A percentile compares a stretch with the other conserved stretches of the same genome.
Evolutionary conservation across 2,329 filamentous ascomycete genomes (phyloP).

Genomic region (Zasmidium citrigriseum): DNA sequence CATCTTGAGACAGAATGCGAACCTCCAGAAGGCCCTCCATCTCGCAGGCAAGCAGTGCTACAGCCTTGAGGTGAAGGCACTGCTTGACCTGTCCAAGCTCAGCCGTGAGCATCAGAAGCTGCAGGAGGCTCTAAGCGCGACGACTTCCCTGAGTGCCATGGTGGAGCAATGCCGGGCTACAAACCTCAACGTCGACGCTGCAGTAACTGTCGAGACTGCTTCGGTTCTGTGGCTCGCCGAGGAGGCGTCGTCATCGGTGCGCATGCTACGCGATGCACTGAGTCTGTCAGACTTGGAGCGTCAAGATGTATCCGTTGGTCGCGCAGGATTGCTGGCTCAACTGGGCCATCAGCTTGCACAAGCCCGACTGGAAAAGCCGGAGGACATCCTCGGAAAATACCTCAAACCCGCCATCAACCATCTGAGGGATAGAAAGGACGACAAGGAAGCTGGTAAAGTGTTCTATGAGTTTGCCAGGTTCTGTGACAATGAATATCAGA

Average conservation of each 20-base stretch:
- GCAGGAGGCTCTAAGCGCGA: conserved; percentile 84
- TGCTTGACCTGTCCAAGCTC: conserved; percentile 72
- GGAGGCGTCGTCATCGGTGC: conserved; percentile 84
- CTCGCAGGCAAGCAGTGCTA: conserved; percentile 65
- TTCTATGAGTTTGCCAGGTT: conserved; percentile 95
- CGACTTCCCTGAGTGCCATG: conserved; percentile 79
- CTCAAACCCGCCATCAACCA: conserved; percentile 81
- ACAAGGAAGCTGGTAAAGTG: conserved; percentile 78
- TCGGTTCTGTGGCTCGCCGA: conserved; percentile 93
- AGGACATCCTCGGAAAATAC: conserved; percentile 84
- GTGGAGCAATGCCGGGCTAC: conserved; percentile 67
- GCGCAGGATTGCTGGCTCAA: conserved; percentile 79
- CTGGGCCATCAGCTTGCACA: conserved; percentile 87
- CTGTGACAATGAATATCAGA: conserved; percentile 91
- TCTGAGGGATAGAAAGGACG: conserved; percentile 67
- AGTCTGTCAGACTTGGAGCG: conserved; percentile 61
- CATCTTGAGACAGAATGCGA: conserved; percentile 70
- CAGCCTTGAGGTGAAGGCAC: conserved; percentile 72
- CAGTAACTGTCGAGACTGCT: conserved; percentile 78
- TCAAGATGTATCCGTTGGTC: conserved; percentile 71
- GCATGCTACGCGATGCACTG: conserved; percentile 77
- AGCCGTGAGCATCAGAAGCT: conserved; percentile 78
- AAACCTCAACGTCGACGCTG: conserved; percentile 76
- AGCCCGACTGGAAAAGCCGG: conserved; percentile 86
- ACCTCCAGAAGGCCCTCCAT: conserved; percentile 62